phyloP scores from a whole-genome alignment of 441 rosid genomes.

The Lepidium campestre region DNA sequence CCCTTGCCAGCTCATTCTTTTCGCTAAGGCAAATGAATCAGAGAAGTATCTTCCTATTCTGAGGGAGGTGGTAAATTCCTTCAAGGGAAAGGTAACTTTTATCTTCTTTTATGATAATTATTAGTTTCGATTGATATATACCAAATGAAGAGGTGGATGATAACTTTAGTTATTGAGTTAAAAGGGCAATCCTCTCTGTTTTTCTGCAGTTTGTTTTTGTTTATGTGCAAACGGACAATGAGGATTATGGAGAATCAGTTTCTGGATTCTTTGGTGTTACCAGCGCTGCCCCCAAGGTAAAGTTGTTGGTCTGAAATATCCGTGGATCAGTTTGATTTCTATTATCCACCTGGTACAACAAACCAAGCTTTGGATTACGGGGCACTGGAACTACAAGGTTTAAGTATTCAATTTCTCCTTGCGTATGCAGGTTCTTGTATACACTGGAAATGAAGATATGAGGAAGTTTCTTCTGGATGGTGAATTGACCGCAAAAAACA shows the following conservation, averaged over 20 bases:
- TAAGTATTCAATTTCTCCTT: slow-evolving; percentile 5
- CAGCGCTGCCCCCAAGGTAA: slow-evolving; percentile 62
- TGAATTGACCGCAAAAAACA: slow-evolving; percentile 53
- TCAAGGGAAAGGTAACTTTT: slow-evolving; percentile 81
- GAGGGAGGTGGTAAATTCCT: slow-evolving; percentile 69
- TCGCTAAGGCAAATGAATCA: slow-evolving; percentile 66
- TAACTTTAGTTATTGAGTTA: slow-evolving; percentile 24
- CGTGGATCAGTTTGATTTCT: background rate
- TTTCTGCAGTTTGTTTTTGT: slow-evolving; percentile 79
- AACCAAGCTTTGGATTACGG: background rate
- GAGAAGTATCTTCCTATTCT: slow-evolving; percentile 58
- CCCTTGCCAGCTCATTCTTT: slow-evolving; percentile 57
- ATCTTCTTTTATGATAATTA: background rate
- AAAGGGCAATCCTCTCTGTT: slow-evolving; percentile 2
- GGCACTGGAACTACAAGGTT: background rate
- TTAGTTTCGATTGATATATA: background rate
- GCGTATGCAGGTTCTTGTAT: slow-evolving; percentile 60
- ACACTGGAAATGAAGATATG: slow-evolving; percentile 79
- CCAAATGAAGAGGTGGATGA: slow-evolving; percentile 17
- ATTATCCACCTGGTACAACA: background rate
- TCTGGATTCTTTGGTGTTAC: slow-evolving; percentile 82
- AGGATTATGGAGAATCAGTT: slow-evolving; percentile 84
- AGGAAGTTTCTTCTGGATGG: slow-evolving; percentile 67
- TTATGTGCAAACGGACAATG: slow-evolving; percentile 79
- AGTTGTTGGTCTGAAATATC: background rate